Conservation (phyloP, 495 filamentous ascomycete genomes). For the Polyplosphaeria fusca region DNA sequence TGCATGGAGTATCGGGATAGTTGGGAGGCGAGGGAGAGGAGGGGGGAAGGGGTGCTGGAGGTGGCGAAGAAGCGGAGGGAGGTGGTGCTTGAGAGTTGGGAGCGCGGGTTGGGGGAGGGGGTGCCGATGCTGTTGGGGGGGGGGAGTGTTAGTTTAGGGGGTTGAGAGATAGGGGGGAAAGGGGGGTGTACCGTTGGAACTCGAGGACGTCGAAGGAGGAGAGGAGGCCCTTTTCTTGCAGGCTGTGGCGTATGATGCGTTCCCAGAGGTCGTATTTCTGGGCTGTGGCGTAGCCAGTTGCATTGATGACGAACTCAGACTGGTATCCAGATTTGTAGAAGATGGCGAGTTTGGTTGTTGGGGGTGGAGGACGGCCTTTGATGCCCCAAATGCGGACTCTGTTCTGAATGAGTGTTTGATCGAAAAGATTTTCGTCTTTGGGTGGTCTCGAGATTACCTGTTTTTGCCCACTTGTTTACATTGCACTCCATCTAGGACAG, state of each 20-base stretch:
- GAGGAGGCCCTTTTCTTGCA: slow-evolving; percentile 27
- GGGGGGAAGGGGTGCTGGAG: neutral
- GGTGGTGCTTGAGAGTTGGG: slow-evolving; percentile 22
- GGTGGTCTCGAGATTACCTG: slow-evolving; percentile 1
- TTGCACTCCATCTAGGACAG: slow-evolving; percentile 49
- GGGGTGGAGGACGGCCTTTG: slow-evolving; percentile 49
- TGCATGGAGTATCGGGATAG: slow-evolving; percentile 30
- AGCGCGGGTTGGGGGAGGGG: slow-evolving; percentile 15
- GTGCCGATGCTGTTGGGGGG: slow-evolving; percentile 9
- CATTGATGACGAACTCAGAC: slow-evolving; percentile 42
- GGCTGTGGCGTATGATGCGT: slow-evolving; percentile 34
- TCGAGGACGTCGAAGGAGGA: slow-evolving; percentile 31
- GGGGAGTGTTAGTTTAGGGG: neutral
- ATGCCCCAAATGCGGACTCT: slow-evolving; percentile 49
- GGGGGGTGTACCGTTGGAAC: slow-evolving; percentile 27
- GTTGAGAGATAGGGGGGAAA: neutral
- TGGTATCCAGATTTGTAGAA: slow-evolving; percentile 52
- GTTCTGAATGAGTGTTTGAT: neutral
- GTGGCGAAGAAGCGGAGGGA: slow-evolving; percentile 27
- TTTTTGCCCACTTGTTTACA: slow-evolving; percentile 38
- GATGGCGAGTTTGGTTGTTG: slow-evolving; percentile 55
- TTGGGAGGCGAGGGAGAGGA: slow-evolving; percentile 15
- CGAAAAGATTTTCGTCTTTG: too few relatives aligned
- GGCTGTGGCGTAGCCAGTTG: slow-evolving; percentile 27
- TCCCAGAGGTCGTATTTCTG: slow-evolving; percentile 29